Percentiles rank a stretch among this genome's conserved stretches.
phyloP scores from a whole-genome alignment of 768 basidiomycete genomes.

The Strobilomyces echinocephalus region DNA sequence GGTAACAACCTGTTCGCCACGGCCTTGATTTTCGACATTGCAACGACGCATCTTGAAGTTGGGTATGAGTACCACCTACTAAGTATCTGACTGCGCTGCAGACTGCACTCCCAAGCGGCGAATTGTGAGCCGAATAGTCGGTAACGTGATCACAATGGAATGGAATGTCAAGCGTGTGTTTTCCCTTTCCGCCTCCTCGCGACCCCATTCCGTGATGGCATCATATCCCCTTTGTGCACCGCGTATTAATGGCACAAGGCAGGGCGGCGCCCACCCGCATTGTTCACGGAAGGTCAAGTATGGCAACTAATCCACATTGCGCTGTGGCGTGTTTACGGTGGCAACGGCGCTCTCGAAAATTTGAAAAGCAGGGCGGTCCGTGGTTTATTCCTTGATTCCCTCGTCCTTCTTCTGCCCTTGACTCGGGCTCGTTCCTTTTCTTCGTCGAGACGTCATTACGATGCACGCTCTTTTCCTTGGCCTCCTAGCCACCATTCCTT shows the following conservation, averaged over 20 bases:
- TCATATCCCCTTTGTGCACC: constrained; percentile 8
- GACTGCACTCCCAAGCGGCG: no score
- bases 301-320: background rate
- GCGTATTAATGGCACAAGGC: constrained; percentile 18
- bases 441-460: constrained; percentile 4
- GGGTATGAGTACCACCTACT: no score
- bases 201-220: constrained; percentile 3
- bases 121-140: background rate
- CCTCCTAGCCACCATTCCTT: constrained; percentile 29
- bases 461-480: constrained; percentile 33
- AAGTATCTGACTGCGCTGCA: no score
- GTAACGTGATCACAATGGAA: background rate
- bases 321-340: background rate
- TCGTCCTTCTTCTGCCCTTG: constrained; percentile 1
- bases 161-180: background rate
- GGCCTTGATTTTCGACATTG: no score
- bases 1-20: no score
- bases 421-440: constrained; percentile 8
- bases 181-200: background rate
- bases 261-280: constrained; percentile 3
- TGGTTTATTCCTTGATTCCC: background rate
- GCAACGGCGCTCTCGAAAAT: background rate
- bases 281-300: background rate
- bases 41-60: no score
- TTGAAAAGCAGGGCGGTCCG: background rate